Evolutionary conservation across 345 rosid species (phyloP), one percentile per base, ranked within the genome.

Genomic region (Dipteronia sinensis): DNA sequence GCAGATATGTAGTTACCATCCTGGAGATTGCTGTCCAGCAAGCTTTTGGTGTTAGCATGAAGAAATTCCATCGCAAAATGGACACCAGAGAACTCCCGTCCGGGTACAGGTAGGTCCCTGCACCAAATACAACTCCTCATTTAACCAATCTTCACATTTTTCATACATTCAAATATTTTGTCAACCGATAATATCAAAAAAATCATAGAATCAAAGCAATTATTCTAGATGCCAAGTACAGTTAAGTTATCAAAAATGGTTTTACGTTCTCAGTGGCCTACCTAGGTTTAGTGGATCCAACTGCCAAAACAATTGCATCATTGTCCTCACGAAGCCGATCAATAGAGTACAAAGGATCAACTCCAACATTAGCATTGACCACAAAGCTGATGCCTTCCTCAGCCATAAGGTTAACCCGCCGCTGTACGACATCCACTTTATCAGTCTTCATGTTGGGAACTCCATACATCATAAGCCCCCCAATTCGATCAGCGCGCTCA

Each of bases 391-490:
- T 82, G 59, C 98, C 99, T 86, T 97, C 99, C 65, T 84, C 76
- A 25, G 96, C 87, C 98, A 97, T 94, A 70, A 97, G 94, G 83
- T 91, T 81, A 76, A 94, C 98, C 66, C 99, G 93, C 17, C 99
- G 89, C 74, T 97, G 98, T 80, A 97, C 96, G 15, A 97, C 84
- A 85, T 90, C 93, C 42, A 93, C 74, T 86, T 97, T 97, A 89
- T 91, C 99, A 65, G 99, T 19, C 85, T 97, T 97, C 99, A 97
- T 97, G 91, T 97, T 97, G 46, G 99, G 99, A 69, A 97, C 99
- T 63, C 99, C 99, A 80, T 97, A 97, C 99, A 97, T 94, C 99
- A 97, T 97, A 46, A 97, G 97, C 71, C 99, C 99, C 67, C 99
- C 99, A 78, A 97, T 90, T 77, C 98, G 86, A 80, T 97, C 99